Conservation (phyloP, 164 flowering plant species). For the Aristolochia californica region DNA sequence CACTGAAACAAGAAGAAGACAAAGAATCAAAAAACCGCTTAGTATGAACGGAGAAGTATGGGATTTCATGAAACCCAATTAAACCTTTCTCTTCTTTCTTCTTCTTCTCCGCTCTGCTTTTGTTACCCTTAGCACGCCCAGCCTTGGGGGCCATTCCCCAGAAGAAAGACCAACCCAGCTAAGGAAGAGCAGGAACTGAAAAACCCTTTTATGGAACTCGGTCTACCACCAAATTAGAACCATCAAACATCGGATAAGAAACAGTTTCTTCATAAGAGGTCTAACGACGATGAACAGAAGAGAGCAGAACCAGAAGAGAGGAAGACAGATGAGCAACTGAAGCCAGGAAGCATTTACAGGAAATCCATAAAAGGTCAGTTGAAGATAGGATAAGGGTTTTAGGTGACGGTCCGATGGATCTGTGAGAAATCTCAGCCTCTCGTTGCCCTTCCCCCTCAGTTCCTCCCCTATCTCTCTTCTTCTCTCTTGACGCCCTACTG, state of each 20-base stretch:
- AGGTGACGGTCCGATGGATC: constrained; percentile 22
- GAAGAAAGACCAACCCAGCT: too few species aligned
- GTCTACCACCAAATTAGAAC: too few species aligned
- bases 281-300: not conserved
- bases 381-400: constrained; percentile 53
- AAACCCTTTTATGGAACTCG: too few species aligned
- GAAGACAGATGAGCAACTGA: not conserved
- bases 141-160: constrained; percentile 66
- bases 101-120: constrained; percentile 62
- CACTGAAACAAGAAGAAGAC: constrained; percentile 26
- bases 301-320: constrained; percentile 1
- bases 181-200: too few species aligned
- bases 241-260: too few species aligned
- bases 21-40: not conserved
- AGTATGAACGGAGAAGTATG: not conserved
- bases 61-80: not conserved
- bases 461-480: constrained; percentile 12
- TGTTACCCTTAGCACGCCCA: constrained; percentile 52
- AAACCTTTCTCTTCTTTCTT: constrained; percentile 76
- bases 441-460: constrained; percentile 27
- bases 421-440: constrained; percentile 49
- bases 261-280: not conserved
- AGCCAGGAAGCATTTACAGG: not conserved
- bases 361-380: constrained; percentile 6
- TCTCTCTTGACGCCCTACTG: constrained; percentile 8